Evolutionary conservation across 176 grass and related monocot genomes (phyloP).

Genomic region (Urochloa ruziziensis): DNA sequence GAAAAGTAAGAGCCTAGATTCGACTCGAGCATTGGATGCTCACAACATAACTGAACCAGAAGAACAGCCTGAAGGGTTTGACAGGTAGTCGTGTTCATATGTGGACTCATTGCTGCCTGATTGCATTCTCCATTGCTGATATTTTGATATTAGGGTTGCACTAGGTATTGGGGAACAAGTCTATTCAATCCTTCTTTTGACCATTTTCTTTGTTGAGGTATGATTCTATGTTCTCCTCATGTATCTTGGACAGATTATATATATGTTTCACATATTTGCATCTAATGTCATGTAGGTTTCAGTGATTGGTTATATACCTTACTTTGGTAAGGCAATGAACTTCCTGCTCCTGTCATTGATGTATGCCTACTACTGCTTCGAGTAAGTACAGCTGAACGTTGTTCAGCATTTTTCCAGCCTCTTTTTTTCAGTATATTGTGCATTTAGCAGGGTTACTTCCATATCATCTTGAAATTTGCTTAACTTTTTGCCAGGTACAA

Average conservation of each 20-base stretch:
- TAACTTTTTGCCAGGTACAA: constrained; percentile 70
- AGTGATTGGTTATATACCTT: constrained; percentile 74
- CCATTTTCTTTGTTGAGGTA: constrained; percentile 98
- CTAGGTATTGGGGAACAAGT: constrained; percentile 87
- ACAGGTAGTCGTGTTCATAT: constrained; percentile 54
- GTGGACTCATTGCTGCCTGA: neutral
- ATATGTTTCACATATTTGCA: constrained; percentile 1
- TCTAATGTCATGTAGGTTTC: constrained; percentile 63
- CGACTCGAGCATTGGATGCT: constrained; percentile 30
- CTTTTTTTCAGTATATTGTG: neutral
- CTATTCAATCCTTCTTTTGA: constrained; percentile 81
- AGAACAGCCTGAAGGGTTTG: constrained; percentile 69
- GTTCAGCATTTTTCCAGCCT: constrained; percentile 9
- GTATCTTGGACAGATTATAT: neutral
- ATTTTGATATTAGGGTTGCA: constrained; percentile 58
- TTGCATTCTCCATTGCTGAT: constrained; percentile 26
- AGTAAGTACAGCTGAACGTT: constrained; percentile 51
- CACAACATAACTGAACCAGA: constrained; percentile 40
- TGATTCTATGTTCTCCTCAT: constrained; percentile 23
- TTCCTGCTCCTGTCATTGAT: constrained; percentile 91
- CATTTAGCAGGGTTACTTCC: constrained; percentile 5
- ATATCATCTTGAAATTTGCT: constrained; percentile 6
- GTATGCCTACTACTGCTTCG: constrained; percentile 98
- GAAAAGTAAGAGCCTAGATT: constrained; percentile 46
- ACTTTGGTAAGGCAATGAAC: constrained; percentile 80